phyloP scores from a whole-genome alignment of 2,329 filamentous ascomycete species.

The Aspergillus quadrilineatus region DNA sequence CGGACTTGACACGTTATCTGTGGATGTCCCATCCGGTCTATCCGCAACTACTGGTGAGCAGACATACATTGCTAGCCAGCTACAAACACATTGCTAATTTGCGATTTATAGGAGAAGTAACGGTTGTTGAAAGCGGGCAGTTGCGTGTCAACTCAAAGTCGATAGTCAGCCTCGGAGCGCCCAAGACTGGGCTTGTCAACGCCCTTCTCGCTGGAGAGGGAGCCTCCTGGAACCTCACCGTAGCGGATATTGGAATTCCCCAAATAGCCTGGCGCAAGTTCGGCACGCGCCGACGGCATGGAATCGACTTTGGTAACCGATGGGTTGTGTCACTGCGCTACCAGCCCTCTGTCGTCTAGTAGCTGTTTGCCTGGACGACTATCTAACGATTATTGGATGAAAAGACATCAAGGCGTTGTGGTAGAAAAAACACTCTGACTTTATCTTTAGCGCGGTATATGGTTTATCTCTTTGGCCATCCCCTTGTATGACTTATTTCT shows the following conservation, averaged over 20 bases:
- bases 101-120: slow-evolving; percentile 48
- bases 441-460: slow-evolving; percentile 6
- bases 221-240: slow-evolving; percentile 68
- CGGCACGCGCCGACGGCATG: slow-evolving; percentile 74
- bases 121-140: slow-evolving; percentile 68
- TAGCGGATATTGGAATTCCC: slow-evolving; percentile 83
- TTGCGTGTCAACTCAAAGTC: slow-evolving; percentile 79
- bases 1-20: slow-evolving; percentile 75
- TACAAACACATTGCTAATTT: neutral
- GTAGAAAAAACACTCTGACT: slow-evolving; percentile 4
- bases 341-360: slow-evolving; percentile 31
- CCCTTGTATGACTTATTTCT: neutral
- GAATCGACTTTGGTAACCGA: slow-evolving; percentile 81
- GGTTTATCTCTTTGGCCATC: neutral
- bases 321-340: slow-evolving; percentile 75
- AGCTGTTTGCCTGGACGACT: neutral
- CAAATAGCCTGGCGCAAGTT: slow-evolving; percentile 82
- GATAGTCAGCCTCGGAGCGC: slow-evolving; percentile 81
- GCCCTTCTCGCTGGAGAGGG: slow-evolving; percentile 65
- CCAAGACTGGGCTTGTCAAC: slow-evolving; percentile 78
- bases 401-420: slow-evolving; percentile 15
- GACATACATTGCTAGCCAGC: slow-evolving; percentile 36
- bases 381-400: slow-evolving; percentile 17
- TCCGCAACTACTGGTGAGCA: slow-evolving; percentile 73
- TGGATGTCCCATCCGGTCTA: slow-evolving; percentile 89